Evolutionary conservation across 306 rosid genomes (phyloP).

Genomic region (Luffa acutangula): DNA sequence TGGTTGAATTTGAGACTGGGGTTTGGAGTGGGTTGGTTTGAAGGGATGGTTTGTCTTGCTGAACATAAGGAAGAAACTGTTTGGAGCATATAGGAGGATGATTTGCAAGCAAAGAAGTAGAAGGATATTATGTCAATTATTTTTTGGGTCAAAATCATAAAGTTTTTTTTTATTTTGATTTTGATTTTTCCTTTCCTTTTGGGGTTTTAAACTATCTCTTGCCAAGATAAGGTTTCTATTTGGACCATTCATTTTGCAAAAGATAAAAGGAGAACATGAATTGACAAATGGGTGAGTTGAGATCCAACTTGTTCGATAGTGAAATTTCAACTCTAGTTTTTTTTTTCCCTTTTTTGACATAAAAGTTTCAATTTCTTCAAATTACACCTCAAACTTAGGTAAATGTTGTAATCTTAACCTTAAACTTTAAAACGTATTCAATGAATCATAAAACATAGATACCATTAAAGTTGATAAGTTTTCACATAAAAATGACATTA

Average conservation of each 20-base stretch:
- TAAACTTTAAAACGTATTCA: no score
- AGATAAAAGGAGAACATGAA: neutral
- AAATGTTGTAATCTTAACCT: no score
- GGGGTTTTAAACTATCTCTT: neutral
- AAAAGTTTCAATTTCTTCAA: no score
- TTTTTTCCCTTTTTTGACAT: no score
- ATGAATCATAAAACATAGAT: no score
- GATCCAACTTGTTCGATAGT: neutral
- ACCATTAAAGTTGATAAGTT: no score
- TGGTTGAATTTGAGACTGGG: conserved; percentile 1
- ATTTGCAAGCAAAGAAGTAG: neutral
- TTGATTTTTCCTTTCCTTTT: neutral
- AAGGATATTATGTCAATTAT: neutral
- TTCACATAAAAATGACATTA: no score
- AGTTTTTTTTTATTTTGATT: neutral
- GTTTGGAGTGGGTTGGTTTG: neutral
- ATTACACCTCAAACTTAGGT: no score
- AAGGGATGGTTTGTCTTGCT: neutral
- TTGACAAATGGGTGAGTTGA: neutral
- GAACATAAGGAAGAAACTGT: conserved; percentile 1
- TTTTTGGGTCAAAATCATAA: neutral
- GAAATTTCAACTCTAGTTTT: neutral
- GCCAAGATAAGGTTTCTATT: conserved; percentile 5
- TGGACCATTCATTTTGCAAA: neutral
- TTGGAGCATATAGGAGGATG: neutral